phyloP scores from a whole-genome alignment of 23 red algal species.

The Gracilaria gracilis region DNA sequence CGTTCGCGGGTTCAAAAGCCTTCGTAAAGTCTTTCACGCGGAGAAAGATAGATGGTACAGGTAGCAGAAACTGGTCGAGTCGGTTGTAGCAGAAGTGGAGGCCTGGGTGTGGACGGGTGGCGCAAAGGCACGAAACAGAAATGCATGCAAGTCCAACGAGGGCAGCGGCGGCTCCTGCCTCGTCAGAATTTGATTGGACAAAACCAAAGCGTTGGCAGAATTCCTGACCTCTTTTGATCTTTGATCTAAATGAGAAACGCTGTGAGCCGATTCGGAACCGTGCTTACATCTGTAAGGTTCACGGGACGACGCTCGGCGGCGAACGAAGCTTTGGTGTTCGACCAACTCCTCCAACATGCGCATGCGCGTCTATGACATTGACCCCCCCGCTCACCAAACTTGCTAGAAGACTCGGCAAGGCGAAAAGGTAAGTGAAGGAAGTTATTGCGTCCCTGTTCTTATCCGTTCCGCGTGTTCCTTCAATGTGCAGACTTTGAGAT shows the following conservation, averaged over 20 bases:
- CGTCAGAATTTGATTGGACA: too few relatives aligned
- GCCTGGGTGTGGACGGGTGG: too few relatives aligned
- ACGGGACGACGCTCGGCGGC: conserved; percentile 24
- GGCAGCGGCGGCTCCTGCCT: too few relatives aligned
- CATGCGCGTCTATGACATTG: too few relatives aligned
- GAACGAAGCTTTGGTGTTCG: background rate
- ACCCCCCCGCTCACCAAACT: background rate
- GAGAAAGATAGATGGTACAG: too few relatives aligned
- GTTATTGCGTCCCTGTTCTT: background rate
- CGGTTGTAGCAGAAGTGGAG: background rate
- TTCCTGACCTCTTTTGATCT: background rate
- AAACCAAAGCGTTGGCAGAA: too few relatives aligned
- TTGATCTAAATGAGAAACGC: background rate
- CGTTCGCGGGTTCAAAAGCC: background rate
- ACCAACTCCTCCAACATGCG: background rate
- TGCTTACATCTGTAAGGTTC: conserved; percentile 14
- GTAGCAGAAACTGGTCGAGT: background rate
- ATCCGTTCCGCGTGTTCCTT: too few relatives aligned
- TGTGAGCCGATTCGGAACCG: background rate
- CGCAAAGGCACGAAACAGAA: too few relatives aligned
- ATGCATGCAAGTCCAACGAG: too few relatives aligned
- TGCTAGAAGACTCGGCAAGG: background rate
- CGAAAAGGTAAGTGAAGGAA: background rate
- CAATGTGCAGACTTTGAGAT: background rate
- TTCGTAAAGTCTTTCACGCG: background rate